Percentiles rank a stretch among this genome's conserved stretches.
These are phyloP conservation scores for Stagonosporopsis chrysanthemi DNA, from an alignment of 2,329 filamentous ascomycete species.

Conservation along the genomic window DNA sequence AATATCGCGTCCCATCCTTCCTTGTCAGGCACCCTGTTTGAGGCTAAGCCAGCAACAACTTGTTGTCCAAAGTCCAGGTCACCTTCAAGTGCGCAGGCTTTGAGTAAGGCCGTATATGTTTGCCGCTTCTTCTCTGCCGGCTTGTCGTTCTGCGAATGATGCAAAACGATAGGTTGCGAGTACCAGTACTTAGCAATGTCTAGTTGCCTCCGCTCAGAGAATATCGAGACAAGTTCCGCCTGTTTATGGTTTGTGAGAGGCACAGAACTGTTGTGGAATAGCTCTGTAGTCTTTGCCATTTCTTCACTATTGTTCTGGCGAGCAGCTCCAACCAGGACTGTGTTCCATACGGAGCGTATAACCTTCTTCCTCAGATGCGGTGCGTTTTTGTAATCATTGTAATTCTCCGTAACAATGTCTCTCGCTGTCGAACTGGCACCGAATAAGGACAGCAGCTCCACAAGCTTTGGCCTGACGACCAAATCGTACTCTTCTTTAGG, in stretches of 20 bases:
- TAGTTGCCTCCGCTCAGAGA: constrained; percentile 64
- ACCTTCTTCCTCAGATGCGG: constrained; percentile 2
- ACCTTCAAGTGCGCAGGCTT: constrained; percentile 59
- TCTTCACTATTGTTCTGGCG: constrained; percentile 65
- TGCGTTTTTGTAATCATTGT: constrained; percentile 19
- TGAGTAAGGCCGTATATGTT: constrained; percentile 64
- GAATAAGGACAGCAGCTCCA: constrained; percentile 33
- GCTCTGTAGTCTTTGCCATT: constrained; percentile 63
- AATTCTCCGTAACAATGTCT: constrained; percentile 27
- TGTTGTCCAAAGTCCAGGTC: constrained; percentile 51
- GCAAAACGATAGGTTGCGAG: constrained; percentile 58
- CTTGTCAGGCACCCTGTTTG: constrained; percentile 50
- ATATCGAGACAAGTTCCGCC: constrained; percentile 67
- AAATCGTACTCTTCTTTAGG: constrained; percentile 7
- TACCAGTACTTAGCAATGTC: constrained; percentile 74
- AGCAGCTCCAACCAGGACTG: constrained; percentile 68
- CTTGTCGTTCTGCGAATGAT: constrained; percentile 11
- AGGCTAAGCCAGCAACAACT: constrained; percentile 51
- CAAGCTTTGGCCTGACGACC: constrained; percentile 17
- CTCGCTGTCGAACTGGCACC: constrained; percentile 38
- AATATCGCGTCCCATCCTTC: constrained; percentile 75
- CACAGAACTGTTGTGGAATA: constrained; percentile 55
- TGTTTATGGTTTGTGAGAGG: constrained; percentile 53
- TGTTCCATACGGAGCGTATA: constrained; percentile 31
- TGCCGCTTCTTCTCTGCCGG: constrained; percentile 10